phyloP scores from a whole-genome alignment of 371 early-diverging fungal species.

The Mucor piriformis region DNA sequence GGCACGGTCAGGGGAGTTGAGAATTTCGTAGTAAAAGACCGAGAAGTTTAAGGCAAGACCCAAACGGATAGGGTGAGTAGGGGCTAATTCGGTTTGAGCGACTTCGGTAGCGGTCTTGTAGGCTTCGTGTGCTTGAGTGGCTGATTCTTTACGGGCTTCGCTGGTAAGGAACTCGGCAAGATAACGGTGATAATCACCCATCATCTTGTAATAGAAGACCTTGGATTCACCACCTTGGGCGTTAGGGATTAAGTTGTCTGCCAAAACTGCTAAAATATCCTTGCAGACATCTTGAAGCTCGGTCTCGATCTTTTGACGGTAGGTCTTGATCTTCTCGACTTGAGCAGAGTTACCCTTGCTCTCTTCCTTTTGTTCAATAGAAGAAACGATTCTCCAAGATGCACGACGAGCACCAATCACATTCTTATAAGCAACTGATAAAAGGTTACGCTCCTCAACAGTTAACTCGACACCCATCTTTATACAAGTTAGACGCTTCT shows the following conservation, averaged over 20 bases:
- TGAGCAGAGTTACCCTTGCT: slow-evolving; percentile 86
- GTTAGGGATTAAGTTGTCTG: slow-evolving; percentile 85
- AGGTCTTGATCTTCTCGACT: slow-evolving; percentile 85
- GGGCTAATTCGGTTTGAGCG: slow-evolving; percentile 93
- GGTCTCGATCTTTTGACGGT: slow-evolving; percentile 90
- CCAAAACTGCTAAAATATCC: slow-evolving; percentile 93
- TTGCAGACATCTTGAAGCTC: slow-evolving; percentile 96
- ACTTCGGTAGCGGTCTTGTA: slow-evolving; percentile 97
- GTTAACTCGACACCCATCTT: slow-evolving; percentile 76
- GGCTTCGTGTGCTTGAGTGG: slow-evolving; percentile 89
- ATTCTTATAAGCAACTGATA: slow-evolving; percentile 99
- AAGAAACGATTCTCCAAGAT: slow-evolving; percentile 99
- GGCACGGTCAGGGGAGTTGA: slow-evolving; percentile 98
- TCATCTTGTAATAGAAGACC: slow-evolving; percentile 99
- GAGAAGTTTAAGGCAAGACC: slow-evolving; percentile 99
- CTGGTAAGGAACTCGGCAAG: slow-evolving; percentile 96
- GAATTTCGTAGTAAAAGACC: slow-evolving; percentile 99
- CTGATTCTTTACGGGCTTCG: slow-evolving; percentile 87
- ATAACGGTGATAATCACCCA: slow-evolving; percentile 92
- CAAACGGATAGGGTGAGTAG: slow-evolving; percentile 99
- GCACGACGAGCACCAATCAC: slow-evolving; percentile 99
- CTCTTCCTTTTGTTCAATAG: slow-evolving; percentile 98
- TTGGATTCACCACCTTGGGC: slow-evolving; percentile 92
- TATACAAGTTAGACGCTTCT: neutral
- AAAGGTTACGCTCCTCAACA: slow-evolving; percentile 97